Conservation (phyloP, 805 yeast species). For the Candida odintsovae region DNA sequence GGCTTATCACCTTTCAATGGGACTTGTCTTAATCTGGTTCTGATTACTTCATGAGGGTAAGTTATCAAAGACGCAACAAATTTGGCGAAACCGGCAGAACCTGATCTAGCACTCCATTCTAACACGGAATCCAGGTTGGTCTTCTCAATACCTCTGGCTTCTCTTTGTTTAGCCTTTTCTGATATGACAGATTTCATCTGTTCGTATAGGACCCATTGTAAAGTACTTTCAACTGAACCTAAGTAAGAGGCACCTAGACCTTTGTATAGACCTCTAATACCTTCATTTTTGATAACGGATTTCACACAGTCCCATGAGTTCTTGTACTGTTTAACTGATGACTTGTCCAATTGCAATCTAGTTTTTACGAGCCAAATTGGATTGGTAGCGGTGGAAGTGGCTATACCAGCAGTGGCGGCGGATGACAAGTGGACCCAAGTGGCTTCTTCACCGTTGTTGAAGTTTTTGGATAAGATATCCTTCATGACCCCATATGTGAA, state of each 20-base stretch:
- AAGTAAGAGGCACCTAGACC: constrained; percentile 94
- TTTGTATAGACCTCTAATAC: constrained; percentile 71
- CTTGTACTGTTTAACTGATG: constrained; percentile 57
- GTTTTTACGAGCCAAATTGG: constrained; percentile 98
- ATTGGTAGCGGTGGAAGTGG: constrained; percentile 92
- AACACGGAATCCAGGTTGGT: constrained; percentile 55
- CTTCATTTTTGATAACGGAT: constrained; percentile 70
- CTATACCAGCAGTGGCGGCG: constrained; percentile 89
- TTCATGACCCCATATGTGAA: constrained; percentile 96
- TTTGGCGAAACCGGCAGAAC: constrained; percentile 96
- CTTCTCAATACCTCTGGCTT: constrained; percentile 26
- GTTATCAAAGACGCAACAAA: constrained; percentile 88
- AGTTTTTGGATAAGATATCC: constrained; percentile 56
- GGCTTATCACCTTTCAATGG: constrained; percentile 76
- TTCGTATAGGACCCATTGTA: constrained; percentile 96
- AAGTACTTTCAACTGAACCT: constrained; percentile 87
- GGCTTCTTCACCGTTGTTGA: constrained; percentile 71
- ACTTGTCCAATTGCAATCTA: constrained; percentile 83
- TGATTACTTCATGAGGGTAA: constrained; percentile 95
- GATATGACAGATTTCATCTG: constrained; percentile 77
- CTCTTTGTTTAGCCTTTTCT: constrained; percentile 40
- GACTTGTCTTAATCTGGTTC: constrained; percentile 93
- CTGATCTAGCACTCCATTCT: constrained; percentile 95
- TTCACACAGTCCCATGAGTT: constrained; percentile 82
- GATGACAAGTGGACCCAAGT: constrained; percentile 82